phyloP scores from a whole-genome alignment of 352 stramenopile species.

The Phytophthora colocasiae region DNA sequence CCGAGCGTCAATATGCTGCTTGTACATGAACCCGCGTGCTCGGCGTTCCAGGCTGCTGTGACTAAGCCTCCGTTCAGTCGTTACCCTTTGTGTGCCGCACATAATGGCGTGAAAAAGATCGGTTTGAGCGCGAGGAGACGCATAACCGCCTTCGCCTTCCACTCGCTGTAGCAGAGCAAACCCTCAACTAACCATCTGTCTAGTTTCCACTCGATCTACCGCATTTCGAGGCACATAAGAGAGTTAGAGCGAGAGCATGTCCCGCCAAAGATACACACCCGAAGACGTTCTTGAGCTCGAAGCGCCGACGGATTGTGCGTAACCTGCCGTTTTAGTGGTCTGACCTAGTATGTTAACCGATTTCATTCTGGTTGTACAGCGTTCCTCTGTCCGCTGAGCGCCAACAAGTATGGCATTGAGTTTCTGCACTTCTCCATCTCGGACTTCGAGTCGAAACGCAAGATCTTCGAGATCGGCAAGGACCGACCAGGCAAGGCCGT shows the following conservation, averaged over 20 bases:
- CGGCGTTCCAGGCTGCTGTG: too few species aligned
- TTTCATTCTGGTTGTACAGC: constrained; percentile 35
- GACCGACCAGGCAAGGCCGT: constrained; percentile 69
- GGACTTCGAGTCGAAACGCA: constrained; percentile 95
- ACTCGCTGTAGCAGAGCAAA: constrained; percentile 6
- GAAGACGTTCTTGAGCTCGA: constrained; percentile 86
- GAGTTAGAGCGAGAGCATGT: constrained; percentile 41
- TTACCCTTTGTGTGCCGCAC: constrained; percentile 29
- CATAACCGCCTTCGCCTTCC: constrained; percentile 24
- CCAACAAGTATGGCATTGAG: constrained; percentile 96
- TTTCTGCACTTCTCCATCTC: constrained; percentile 96
- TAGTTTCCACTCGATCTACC: constrained; percentile 19
- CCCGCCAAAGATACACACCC: constrained; percentile 80
- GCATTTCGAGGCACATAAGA: constrained; percentile 13
- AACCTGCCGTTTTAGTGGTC: neutral
- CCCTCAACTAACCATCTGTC: neutral
- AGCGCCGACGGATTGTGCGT: constrained; percentile 76
- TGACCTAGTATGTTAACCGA: constrained; percentile 1
- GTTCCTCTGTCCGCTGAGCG: constrained; percentile 94
- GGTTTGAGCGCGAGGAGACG: constrained; percentile 30
- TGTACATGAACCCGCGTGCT: too few species aligned
- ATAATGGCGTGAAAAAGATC: constrained; percentile 33
- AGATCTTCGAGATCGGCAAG: constrained; percentile 94
- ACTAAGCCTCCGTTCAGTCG: neutral
- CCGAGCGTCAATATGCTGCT: too few species aligned